Conservation (phyloP, 441 rosid genomes). For the Gossypium laxum region DNA sequence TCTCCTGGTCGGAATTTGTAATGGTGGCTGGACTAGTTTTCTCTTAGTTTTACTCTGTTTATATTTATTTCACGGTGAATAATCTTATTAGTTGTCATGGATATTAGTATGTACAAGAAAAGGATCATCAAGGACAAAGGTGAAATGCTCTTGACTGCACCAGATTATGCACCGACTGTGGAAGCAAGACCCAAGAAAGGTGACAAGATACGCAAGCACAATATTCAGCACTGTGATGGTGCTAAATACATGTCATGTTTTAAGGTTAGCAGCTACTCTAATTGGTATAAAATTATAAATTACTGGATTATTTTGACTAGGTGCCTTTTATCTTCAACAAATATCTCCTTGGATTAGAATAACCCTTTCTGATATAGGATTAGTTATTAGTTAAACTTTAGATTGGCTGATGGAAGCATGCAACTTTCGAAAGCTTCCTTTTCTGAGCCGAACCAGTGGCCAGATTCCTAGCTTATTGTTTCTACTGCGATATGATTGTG, state of each 20-base stretch:
- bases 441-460: not conserved
- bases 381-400: not conserved
- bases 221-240: slow-evolving; percentile 56
- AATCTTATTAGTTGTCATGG: slow-evolving; percentile 13
- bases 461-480: not conserved
- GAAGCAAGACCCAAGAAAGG: slow-evolving; percentile 33
- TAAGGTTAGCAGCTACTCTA: slow-evolving; percentile 45
- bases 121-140: slow-evolving; percentile 17
- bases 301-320: not conserved
- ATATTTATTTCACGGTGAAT: slow-evolving; percentile 15
- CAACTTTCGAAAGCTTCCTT: not conserved
- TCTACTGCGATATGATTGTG: not conserved
- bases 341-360: slow-evolving; percentile 3
- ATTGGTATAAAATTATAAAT: not conserved
- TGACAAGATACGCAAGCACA: slow-evolving; percentile 43
- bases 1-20: not conserved
- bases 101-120: slow-evolving; percentile 31
- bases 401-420: not conserved
- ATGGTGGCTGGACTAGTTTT: slow-evolving; percentile 1
- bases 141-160: slow-evolving; percentile 28
- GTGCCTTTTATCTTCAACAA: not conserved
- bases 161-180: slow-evolving; percentile 26
- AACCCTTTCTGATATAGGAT: not conserved
- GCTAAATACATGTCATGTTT: slow-evolving; percentile 80
- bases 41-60: slow-evolving; percentile 1